These are phyloP conservation scores for Nothopassalora personata DNA, from an alignment of 2,329 filamentous ascomycete species.

Conservation along the genomic window DNA sequence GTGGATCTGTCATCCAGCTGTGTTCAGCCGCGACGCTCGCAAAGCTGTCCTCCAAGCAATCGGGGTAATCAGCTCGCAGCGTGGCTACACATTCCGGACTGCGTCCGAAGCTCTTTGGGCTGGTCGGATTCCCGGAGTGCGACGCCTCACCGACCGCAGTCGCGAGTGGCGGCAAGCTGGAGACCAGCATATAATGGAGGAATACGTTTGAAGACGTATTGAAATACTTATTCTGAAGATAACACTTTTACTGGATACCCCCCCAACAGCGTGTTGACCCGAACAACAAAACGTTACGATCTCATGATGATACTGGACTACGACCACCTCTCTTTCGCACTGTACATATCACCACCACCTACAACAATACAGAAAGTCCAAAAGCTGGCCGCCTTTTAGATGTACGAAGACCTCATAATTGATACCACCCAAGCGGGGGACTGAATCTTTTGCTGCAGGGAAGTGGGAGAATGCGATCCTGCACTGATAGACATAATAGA, in stretches of 20 bases:
- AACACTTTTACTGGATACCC: slow-evolving; percentile 5
- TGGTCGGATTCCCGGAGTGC: slow-evolving; percentile 72
- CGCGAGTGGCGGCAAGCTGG: slow-evolving; percentile 82
- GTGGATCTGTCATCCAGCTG: slow-evolving; percentile 95
- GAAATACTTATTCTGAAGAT: neutral
- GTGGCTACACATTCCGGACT: slow-evolving; percentile 88
- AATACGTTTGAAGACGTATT: neutral
- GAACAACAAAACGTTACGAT: neutral
- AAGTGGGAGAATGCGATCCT: too few relatives aligned
- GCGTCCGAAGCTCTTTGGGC: slow-evolving; percentile 88
- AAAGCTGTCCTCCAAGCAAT: slow-evolving; percentile 96
- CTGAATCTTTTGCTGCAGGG: too few relatives aligned
- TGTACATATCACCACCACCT: neutral
- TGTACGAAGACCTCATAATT: neutral
- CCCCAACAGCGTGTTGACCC: neutral
- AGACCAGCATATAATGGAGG: slow-evolving; percentile 16
- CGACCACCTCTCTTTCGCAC: neutral
- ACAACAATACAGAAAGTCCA: neutral
- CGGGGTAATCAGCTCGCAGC: slow-evolving; percentile 90
- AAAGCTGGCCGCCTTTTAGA: neutral
- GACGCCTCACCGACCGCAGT: slow-evolving; percentile 72
- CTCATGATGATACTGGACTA: neutral
- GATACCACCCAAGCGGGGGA: too few relatives aligned
- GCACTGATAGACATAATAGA: too few relatives aligned
- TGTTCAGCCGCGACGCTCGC: slow-evolving; percentile 87